Base-by-base conservation (phyloP, 2,329 filamentous ascomycete species). In the Macrophomina tecta region DNA sequence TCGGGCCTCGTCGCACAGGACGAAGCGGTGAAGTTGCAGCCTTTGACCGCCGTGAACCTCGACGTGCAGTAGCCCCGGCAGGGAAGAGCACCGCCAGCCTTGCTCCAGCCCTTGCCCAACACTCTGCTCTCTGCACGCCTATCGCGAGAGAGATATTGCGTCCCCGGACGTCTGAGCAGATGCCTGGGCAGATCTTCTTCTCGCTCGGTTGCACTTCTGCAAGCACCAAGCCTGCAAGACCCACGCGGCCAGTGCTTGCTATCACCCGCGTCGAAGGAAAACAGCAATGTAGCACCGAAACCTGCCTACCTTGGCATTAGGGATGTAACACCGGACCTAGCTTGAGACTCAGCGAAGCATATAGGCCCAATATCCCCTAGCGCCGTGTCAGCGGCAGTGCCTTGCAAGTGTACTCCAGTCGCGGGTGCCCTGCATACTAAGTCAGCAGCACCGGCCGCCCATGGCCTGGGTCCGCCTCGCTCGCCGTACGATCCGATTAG, bases 21-120 rank as follows among this genome's bases (percentile, higher is more conserved):
- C 52, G 14, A 8, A 53, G 64, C 64, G 64, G 64, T 66, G 64
- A 49, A 52, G 51, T 66, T 60, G 64, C 64, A 65, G 52, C 51
- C 49, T 56, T 55, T 56, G 40, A 38, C 63, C 49, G 58, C 58
- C 45, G 58, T 62, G 58, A 45, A 40, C 45, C 45, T 49, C 58
- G 58, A 38, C 45, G 58, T 48, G 58, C 58, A 62, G 58, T 62
- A 62, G 56, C 58, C 45, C 40, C 58, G 16, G 42, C 58, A 62
- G 58, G 58, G 56, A 62, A 62, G 18, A 36, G 14, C 30, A 49
- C 58, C 40, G 18, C 42, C 42, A 49, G 58, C 45, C 58, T 49
- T 38, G n/a, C 45, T 38, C 45, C 45, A 28, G 32, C 58, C 45
- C 58, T 38, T 62, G 58, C 58, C 58, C 58, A 49, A 36, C 58